Base-by-base conservation (phyloP, 805 yeast genomes). In the Myxozyma vanderwaltii region DNA sequence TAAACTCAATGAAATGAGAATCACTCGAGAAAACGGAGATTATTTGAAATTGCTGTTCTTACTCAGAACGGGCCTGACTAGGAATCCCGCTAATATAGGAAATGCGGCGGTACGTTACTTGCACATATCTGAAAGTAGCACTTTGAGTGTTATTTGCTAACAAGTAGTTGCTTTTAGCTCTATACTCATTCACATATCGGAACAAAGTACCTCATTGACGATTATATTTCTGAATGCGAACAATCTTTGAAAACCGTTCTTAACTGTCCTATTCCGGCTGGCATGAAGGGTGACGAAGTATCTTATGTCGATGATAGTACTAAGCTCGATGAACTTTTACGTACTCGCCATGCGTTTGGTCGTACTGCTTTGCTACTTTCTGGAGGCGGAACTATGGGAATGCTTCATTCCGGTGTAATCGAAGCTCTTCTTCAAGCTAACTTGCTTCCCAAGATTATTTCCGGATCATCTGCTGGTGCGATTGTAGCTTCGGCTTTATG, bases 391-490 rank as follows among this genome's bases (percentile, higher is more conserved):
- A 88, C 96, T 3, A 88, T 92, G 75, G 99, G 98, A 0, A 75
- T 92, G 51, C 84, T 91, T 62, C 98, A 92, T 66, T 88, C 91
- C 58, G 99, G 99, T 1, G 97, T 94, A 0, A 75, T 92, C 47
- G 84, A 89, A 3, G 88, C 94, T 1, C 77, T 94, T 31, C 74
- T 86, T 41, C 94, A 89, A 66, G 80, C 82, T 52, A 85, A 86
- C 54, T 76, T 91, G 23, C 75, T 92, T 24, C 99, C 99, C 0
- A 81, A 88, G 50, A 88, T 94, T 38, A 83, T 94, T 15, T 88
- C 96, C 49, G 99, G 99, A 1, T 88, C 96, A 13, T 89, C 96
- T 24, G 96, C 97, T 0, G 99, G 99, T 17, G 91, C 97, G 1
- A 91, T 94, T 53, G 86, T 94, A 48, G 97, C 98, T 19, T 83